A percentile compares a stretch with the other conserved stretches of the same genome.
Evolutionary conservation across 768 basidiomycete genomes (phyloP).

Genomic region (Cubamyces lactineus): DNA sequence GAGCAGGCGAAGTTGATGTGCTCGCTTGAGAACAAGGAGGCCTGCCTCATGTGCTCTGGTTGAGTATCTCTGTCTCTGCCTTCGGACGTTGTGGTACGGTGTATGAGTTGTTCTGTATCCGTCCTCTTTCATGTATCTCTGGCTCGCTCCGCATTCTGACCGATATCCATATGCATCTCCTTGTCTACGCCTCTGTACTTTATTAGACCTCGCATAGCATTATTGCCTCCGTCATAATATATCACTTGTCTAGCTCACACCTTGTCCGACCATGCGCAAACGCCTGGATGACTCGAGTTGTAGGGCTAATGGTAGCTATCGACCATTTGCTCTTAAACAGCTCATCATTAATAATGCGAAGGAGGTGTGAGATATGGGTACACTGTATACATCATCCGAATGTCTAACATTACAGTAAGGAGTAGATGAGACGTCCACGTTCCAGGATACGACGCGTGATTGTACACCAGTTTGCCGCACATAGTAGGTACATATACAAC

Average conservation of each 20-base stretch:
- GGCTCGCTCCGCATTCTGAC: conserved; percentile 1
- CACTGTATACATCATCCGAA: background rate
- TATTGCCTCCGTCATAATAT: background rate
- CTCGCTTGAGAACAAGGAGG: conserved; percentile 92
- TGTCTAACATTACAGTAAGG: too few species aligned
- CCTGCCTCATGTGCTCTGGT: conserved; percentile 90
- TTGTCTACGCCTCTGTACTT: conserved; percentile 5
- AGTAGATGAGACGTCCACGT: too few species aligned
- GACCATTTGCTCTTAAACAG: too few species aligned
- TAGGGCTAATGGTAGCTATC: too few species aligned
- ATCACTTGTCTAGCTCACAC: background rate
- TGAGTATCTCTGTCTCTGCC: conserved; percentile 37
- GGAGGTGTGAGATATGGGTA: background rate
- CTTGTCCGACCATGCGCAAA: background rate
- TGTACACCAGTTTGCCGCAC: background rate
- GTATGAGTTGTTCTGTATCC: conserved; percentile 8
- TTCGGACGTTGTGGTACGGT: conserved; percentile 1
- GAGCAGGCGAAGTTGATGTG: conserved; percentile 84
- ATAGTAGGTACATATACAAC: background rate
- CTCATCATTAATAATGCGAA: background rate
- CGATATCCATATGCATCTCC: conserved; percentile 3
- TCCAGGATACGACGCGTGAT: background rate
- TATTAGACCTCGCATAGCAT: conserved; percentile 13
- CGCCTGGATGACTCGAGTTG: too few species aligned
- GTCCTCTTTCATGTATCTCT: conserved; percentile 12